A percentile compares a stretch with the other conserved stretches of the same genome.
Evolutionary conservation across 2,329 filamentous ascomycete species (phyloP).

Genomic region (Coccinonectria pachysandricola): DNA sequence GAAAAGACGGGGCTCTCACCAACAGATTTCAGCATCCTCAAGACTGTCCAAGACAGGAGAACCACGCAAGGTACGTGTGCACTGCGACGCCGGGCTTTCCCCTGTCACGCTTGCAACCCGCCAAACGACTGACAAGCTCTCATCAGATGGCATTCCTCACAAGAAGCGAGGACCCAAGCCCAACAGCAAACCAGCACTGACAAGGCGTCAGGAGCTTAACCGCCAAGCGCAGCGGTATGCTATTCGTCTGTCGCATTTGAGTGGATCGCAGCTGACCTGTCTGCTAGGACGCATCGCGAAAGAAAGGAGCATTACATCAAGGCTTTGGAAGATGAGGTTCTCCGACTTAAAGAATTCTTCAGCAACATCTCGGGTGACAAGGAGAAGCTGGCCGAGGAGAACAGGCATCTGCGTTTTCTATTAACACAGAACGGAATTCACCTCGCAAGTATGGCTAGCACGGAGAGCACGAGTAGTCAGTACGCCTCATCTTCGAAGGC

Average conservation of each 20-base stretch:
- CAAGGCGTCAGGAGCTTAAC: slow-evolving; percentile 85
- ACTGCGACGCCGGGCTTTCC: not conserved
- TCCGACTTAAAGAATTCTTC: slow-evolving; percentile 79
- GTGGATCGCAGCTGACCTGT: slow-evolving; percentile 5
- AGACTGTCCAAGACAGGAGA: slow-evolving; percentile 61
- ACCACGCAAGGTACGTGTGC: slow-evolving; percentile 39
- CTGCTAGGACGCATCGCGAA: slow-evolving; percentile 81
- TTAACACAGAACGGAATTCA: slow-evolving; percentile 44
- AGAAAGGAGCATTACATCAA: slow-evolving; percentile 96
- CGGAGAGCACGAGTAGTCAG: slow-evolving; percentile 46
- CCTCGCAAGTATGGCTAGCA: slow-evolving; percentile 20
- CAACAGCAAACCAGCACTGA: slow-evolving; percentile 89
- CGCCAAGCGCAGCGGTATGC: slow-evolving; percentile 85
- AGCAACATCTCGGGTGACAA: slow-evolving; percentile 65
- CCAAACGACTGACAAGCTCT: too few species aligned
- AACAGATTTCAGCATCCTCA: slow-evolving; percentile 53
- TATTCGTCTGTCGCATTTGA: not conserved
- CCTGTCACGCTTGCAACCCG: too few species aligned
- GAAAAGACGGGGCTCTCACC: slow-evolving; percentile 32
- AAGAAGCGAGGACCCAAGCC: slow-evolving; percentile 93
- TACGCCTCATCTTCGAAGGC: slow-evolving; percentile 32
- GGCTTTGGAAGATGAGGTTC: slow-evolving; percentile 80
- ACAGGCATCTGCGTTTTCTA: slow-evolving; percentile 56
- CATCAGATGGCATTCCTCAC: slow-evolving; percentile 70
- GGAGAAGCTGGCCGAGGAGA: slow-evolving; percentile 67